These are phyloP conservation scores for Perkinsus marinus DNA, from an alignment of 169 alveolate genomes.

Conservation along the genomic window DNA sequence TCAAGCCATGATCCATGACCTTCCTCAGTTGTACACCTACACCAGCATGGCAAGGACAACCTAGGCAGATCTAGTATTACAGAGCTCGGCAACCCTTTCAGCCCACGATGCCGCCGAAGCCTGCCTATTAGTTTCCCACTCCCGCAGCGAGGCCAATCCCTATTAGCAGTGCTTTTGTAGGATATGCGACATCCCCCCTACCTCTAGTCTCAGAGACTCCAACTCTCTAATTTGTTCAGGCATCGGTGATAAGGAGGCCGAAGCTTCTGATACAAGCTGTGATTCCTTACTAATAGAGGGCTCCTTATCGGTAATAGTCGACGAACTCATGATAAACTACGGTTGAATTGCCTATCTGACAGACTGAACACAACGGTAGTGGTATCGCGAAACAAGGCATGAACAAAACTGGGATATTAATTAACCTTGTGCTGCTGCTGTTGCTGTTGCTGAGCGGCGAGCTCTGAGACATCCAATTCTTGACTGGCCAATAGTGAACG, in stretches of 20 bases:
- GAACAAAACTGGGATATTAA: not conserved
- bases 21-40: not conserved
- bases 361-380: not conserved
- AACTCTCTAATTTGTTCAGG: not conserved
- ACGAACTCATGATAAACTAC: not conserved
- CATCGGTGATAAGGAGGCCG: not conserved
- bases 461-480: not conserved
- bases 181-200: not conserved
- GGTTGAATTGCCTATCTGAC: not conserved
- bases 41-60: not conserved
- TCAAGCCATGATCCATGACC: not conserved
- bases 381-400: not conserved
- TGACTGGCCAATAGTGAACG: not conserved
- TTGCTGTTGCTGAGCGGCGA: no score
- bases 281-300: not conserved
- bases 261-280: not conserved
- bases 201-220: not conserved
- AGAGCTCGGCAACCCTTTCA: not conserved
- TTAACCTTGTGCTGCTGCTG: not conserved
- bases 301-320: not conserved
- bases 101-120: not conserved
- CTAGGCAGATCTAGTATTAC: not conserved
- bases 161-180: not conserved
- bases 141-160: not conserved
- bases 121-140: not conserved